Base-by-base conservation (phyloP, 805 yeast species). In the Yueomyces sp. region DNA sequence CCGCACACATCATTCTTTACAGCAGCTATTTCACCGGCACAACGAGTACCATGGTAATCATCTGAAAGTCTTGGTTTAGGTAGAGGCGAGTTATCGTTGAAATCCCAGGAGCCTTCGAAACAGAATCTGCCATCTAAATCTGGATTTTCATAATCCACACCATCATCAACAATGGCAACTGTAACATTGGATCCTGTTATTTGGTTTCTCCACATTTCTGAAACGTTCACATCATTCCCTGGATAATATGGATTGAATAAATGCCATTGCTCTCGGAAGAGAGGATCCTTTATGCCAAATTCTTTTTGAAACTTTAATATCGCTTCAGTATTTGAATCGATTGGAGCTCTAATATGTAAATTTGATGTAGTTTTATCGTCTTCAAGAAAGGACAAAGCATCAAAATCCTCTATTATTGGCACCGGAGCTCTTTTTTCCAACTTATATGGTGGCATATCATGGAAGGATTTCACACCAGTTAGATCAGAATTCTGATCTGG, bases 1-100 rank as follows among this genome's bases (percentile, higher is more conserved):
- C 98, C 98, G 64, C 98, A 92, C 26, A 70, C 80, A 31, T 77
- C 82, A 60, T 92, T 90, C 43, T 68, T 67, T 42, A 77, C 87
- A 3, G 85, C 86, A 0, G 96, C 96, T 45, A 92, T 83, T 62
- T 92, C 98, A 36, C 96, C 97, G 2, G 98, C 97, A 67, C 98
- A 92, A 50, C 98, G 69, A 0, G 98, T 92, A 5, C 98, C 98
- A 60, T 92, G 98, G 52, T 79, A 79, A 60, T 92, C 98, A 59
- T 84, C 94, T 6, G 53, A 62, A 30, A 90, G 69, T 44, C 79
- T 68, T 8, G 98, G 98, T 52, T 74, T 77, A 2, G 98, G 98
- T 40, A 79, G 65, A 27, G 76, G 70, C 0, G 70, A 71, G 53
- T 84, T 79, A 53, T 77, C 83, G 59, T 92, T 92, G 62, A 76